Base-by-base conservation (phyloP, 805 yeast genomes). In the Candida pseudofarinosa region DNA sequence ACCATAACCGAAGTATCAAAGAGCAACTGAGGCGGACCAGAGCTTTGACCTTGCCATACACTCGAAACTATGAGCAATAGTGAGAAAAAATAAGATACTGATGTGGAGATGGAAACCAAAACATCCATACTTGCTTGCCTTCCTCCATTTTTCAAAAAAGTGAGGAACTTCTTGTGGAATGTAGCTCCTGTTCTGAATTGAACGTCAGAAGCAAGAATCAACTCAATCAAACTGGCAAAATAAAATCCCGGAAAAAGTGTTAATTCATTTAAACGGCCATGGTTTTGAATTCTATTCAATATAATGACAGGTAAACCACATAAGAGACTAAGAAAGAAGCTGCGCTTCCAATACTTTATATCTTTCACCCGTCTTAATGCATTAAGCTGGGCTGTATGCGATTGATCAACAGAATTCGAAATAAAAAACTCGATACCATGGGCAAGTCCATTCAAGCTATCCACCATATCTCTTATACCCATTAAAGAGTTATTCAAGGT, bases 1-100 rank as follows among this genome's bases (percentile, higher is more conserved):
- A 93, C 71, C 95, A 95, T 88, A 13, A 83, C 80, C 1, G 88
- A 75, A 0, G 98, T 89, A 45, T 88, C 97, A 69, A 93, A 90
- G 30, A 89, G 69, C 0, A 84, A 79, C 40, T 75, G 79, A 4
- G 96, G 95, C 4, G 82, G 74, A 40, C 59, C 57, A 0, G 59
- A 49, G 18, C 55, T 56, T 7, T 62, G 62, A n/a, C 73, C 67
- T 20, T 61, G 55, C 57, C 75, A 51, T 15, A 80, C 66, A 33
- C 79, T 71, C 30, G 71, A 60, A 1, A 76, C 23, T 47, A 88
- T 78, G 0, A 93, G 76, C 19, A 79, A 59, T 1, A 85, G 58
- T 1, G 97, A 89, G 54, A 87, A 91, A 4, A 69, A 38, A 56
- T 80, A 93, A 3, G 97, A 87, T 17, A 85, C 80, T 38, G 83